Evolutionary conservation across 1,139 yeast genomes (phyloP).

Genomic region (Suhomyces maxii): DNA sequence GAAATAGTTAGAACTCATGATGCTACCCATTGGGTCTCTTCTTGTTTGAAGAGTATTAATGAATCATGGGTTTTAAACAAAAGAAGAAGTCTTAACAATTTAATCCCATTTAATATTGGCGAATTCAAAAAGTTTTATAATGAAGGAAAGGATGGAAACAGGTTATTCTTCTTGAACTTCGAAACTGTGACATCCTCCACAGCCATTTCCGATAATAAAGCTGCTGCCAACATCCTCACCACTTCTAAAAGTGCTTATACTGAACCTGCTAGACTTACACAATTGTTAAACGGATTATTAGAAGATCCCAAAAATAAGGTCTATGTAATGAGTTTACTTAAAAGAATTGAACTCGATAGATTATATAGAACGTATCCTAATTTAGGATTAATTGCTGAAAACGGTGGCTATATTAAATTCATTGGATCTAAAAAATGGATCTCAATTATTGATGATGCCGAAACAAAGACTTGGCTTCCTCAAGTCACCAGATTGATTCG

Average conservation of each 20-base stretch:
- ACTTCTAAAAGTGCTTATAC: constrained; percentile 32
- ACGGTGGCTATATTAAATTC: constrained; percentile 73
- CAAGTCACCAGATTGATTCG: constrained; percentile 59
- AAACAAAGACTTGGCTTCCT: constrained; percentile 59
- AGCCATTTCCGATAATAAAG: constrained; percentile 17
- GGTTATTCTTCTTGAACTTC: constrained; percentile 56
- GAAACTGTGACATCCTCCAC: constrained; percentile 42
- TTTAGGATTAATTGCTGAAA: constrained; percentile 85
- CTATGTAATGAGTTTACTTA: constrained; percentile 67
- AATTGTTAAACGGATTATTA: constrained; percentile 51
- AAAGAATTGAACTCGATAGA: constrained; percentile 63
- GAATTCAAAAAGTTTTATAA: constrained; percentile 40
- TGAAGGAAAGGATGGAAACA: constrained; percentile 32
- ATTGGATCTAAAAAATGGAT: constrained; percentile 62
- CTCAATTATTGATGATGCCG: constrained; percentile 55
- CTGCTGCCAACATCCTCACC: constrained; percentile 10
- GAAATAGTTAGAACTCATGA: constrained; percentile 64
- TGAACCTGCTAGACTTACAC: constrained; percentile 51
- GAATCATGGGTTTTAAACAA: constrained; percentile 64
- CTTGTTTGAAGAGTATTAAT: constrained; percentile 56
- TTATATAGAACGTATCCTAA: constrained; percentile 66
- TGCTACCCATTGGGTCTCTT: constrained; percentile 71
- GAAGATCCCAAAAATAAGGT: constrained; percentile 58
- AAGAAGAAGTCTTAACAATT: constrained; percentile 25
- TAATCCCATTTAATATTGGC: constrained; percentile 27